Evolutionary conservation across 768 basidiomycete genomes (phyloP).

Genomic region (Clitopilus passeckerianus): DNA sequence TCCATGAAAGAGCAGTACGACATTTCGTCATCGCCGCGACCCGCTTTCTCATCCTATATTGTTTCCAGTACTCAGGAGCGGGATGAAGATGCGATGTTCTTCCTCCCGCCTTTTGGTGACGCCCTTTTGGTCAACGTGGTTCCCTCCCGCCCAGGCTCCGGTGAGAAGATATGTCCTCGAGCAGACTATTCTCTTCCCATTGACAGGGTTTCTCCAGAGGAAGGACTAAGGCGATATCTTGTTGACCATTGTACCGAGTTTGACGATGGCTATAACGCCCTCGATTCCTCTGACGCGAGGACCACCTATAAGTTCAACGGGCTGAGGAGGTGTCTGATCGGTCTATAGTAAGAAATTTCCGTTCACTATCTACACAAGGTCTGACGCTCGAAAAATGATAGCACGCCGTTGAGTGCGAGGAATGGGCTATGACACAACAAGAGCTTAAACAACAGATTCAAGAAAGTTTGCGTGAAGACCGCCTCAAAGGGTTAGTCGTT

Average conservation of each 20-base stretch:
- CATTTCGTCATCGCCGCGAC: too few relatives aligned
- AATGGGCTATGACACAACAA: not conserved
- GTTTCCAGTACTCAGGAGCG: not conserved
- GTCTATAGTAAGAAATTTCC: too few relatives aligned
- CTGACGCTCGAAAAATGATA: not conserved
- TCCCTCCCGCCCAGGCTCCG: not conserved
- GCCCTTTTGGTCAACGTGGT: not conserved
- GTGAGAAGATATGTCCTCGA: not conserved
- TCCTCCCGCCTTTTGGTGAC: not conserved
- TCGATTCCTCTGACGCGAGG: too few relatives aligned
- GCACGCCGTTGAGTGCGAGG: not conserved
- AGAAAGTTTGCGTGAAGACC: not conserved
- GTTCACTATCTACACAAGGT: too few relatives aligned
- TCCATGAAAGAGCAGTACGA: not conserved
- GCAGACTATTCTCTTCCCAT: too few relatives aligned
- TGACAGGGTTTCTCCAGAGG: too few relatives aligned
- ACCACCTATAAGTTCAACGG: too few relatives aligned
- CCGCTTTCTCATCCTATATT: too few relatives aligned
- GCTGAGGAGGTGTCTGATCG: too few relatives aligned
- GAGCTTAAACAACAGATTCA: not conserved
- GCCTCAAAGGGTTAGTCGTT: not conserved
- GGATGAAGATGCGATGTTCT: not conserved
- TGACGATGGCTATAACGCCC: too few relatives aligned
- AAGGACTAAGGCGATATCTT: too few relatives aligned
- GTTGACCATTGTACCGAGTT: too few relatives aligned